phyloP scores from a whole-genome alignment of 2,329 filamentous ascomycete species.

The Helicocarpus griseus region DNA sequence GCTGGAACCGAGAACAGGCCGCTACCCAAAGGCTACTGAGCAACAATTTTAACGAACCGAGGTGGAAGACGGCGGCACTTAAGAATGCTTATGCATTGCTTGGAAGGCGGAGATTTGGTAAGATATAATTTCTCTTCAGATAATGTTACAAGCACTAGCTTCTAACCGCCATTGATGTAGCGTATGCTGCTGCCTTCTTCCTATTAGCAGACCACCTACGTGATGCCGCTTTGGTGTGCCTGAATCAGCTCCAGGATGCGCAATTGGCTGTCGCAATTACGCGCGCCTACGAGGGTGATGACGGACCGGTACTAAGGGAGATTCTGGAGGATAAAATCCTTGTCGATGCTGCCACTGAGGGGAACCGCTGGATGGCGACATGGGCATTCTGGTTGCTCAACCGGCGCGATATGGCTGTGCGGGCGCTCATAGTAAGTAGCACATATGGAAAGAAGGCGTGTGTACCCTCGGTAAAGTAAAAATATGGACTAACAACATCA shows the following conservation, averaged over 20 bases:
- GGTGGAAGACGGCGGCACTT: slow-evolving; percentile 79
- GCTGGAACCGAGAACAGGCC: slow-evolving; percentile 75
- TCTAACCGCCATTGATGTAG: slow-evolving; percentile 33
- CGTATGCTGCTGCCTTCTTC: slow-evolving; percentile 94
- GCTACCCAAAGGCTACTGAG: slow-evolving; percentile 69
- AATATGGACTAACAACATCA: slow-evolving; percentile 13
- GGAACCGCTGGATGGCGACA: slow-evolving; percentile 86
- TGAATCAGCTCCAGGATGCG: slow-evolving; percentile 77
- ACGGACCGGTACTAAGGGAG: slow-evolving; percentile 60
- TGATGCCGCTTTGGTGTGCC: slow-evolving; percentile 76
- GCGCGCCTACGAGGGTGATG: slow-evolving; percentile 79
- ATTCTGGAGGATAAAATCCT: slow-evolving; percentile 75
- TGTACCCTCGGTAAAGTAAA: background rate
- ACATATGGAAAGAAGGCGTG: slow-evolving; percentile 1
- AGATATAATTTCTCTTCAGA: slow-evolving; percentile 16
- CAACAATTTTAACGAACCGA: slow-evolving; percentile 82
- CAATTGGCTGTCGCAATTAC: slow-evolving; percentile 84
- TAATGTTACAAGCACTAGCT: slow-evolving; percentile 2
- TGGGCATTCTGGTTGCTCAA: slow-evolving; percentile 94
- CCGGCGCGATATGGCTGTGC: slow-evolving; percentile 72
- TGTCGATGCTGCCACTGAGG: slow-evolving; percentile 64
- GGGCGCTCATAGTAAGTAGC: slow-evolving; percentile 61
- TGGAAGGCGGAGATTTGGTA: slow-evolving; percentile 78
- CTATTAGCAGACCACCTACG: slow-evolving; percentile 74
- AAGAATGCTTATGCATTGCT: slow-evolving; percentile 96